Evolutionary conservation across 2,329 filamentous ascomycete species (phyloP).

Genomic region (Curvularia lunata): DNA sequence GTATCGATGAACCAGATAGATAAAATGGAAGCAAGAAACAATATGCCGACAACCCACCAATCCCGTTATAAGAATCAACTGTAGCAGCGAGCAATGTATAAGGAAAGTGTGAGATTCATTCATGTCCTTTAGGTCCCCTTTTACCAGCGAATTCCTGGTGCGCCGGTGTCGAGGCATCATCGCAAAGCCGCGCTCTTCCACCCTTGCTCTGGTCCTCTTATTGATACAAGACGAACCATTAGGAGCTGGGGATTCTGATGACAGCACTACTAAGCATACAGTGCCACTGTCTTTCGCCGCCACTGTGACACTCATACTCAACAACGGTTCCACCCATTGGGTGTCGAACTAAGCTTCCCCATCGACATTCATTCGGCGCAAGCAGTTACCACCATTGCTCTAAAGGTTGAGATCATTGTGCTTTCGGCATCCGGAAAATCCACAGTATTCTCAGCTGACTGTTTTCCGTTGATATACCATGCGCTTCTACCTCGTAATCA

Average conservation of each 20-base stretch:
- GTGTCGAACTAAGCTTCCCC: conserved; percentile 19
- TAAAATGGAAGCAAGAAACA: too few relatives aligned
- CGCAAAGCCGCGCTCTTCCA: too few relatives aligned
- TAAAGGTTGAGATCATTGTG: conserved; percentile 16
- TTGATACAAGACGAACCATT: neutral
- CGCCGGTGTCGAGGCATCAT: too few relatives aligned
- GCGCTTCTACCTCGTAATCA: conserved; percentile 14
- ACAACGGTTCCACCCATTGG: conserved; percentile 22
- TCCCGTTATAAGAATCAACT: too few relatives aligned
- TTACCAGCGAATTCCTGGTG: too few relatives aligned
- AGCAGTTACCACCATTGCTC: conserved; percentile 19
- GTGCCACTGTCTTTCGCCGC: neutral
- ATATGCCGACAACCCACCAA: too few relatives aligned
- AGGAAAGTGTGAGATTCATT: too few relatives aligned
- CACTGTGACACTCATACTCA: conserved; percentile 8
- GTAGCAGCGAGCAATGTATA: too few relatives aligned
- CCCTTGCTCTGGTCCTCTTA: neutral
- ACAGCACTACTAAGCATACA: conserved; percentile 8
- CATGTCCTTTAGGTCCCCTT: too few relatives aligned
- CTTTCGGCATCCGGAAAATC: conserved; percentile 17
- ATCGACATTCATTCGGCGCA: conserved; percentile 13
- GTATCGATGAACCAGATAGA: too few relatives aligned
- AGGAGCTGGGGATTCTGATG: conserved; percentile 7
- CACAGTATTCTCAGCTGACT: conserved; percentile 8
- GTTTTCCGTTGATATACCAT: conserved; percentile 19